Base-by-base conservation (phyloP, 192 early-diverging fungal genomes). In the Coemansia sp. region DNA sequence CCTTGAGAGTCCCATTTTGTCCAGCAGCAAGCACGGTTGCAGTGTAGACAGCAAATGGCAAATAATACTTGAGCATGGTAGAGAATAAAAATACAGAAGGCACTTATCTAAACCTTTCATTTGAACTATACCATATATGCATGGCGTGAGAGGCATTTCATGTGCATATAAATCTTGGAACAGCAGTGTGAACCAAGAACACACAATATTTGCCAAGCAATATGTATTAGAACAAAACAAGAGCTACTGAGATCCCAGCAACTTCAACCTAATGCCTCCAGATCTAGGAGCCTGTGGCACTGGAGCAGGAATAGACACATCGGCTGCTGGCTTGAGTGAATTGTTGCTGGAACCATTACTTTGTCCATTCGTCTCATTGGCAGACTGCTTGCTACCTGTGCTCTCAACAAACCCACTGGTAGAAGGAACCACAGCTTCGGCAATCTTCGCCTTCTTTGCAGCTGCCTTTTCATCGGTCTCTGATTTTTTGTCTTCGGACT, bases 221-320 rank as follows among this genome's bases (percentile, higher is more conserved):
- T 6, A 35, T 42, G 14, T 42, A 42, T 18, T 16, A 3, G 16
- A 51, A 21, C 30, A 30, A 37, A 50, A 61, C 16, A 53, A 53
- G 43, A 18, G 18, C 39, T 59, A 58, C 14, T 21, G 42, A 7
- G 71, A 57, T 10, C 58, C 53, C 30, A 68, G 28, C 51, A 77
- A 47, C 53, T 63, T 67, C 1, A 78, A 54, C 35, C 59, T 70
- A 16, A 78, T 78, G 23, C 66, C 68, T 15, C 68, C 67, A n/a
- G 57, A 16, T 30, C 67, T 78, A 15, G 48, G 33, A 31, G 68
- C 26, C 5, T 49, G 50, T 11, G 74, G 74, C 30, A 70, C 74
- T 10, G 68, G 74, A 19, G 74, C 60, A 4, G 68, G 50, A 20
- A 70, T 59, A 7, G 37, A 47, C 13, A 50, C 38, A 14, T 36